Evolutionary conservation across 2,329 filamentous ascomycete species (phyloP), one percentile per base, ranked within the genome.

Genomic region (Microdochium paspali): DNA sequence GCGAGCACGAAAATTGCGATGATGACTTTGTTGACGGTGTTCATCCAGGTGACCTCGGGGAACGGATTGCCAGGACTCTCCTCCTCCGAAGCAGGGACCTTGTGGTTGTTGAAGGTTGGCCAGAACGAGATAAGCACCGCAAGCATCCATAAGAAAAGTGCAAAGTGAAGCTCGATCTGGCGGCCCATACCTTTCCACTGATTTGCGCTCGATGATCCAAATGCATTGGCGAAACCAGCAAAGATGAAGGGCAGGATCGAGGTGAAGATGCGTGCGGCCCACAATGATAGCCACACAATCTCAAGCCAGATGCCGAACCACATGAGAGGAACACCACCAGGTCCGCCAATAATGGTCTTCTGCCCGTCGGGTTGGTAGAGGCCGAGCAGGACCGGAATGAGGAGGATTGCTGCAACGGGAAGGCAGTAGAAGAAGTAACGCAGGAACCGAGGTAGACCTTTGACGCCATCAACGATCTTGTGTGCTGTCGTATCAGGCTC

Each of bases 281-380:
- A 97, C 0, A 96, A 73, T 0, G 89, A 89, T 52, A 91, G 74
- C 91, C 91, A 97, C 24, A 96, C 76, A 39, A 95, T 88, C 64
- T 95, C 87, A 18, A 96, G 75, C 91, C 91, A 97, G 52, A 96
- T 89, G 25, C 87, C 87, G 60, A 97, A 96, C 91, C 91, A 97
- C 50, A 89, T 70, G 42, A 96, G 70, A 52, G 80, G 61, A 0
- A 95, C 89, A 20, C 85, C 88, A 1, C 89, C 89, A 2, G 85
- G 77, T 2, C 75, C 76, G 6, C 76, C 76, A 12, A 77, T 80
- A 2, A 84, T 71, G 44, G 74, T 53, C n/a, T 71, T 68, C 3
- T 53, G 31, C 1, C 50, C 44, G 4, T 50, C 46, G 51, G 76
- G 85, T 1, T 76, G 52, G 18, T 86, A 65, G 1, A 73, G 75